These are phyloP conservation scores for Botryotinia globosa DNA, from an alignment of 2,329 filamentous ascomycete genomes.

Conservation along the genomic window DNA sequence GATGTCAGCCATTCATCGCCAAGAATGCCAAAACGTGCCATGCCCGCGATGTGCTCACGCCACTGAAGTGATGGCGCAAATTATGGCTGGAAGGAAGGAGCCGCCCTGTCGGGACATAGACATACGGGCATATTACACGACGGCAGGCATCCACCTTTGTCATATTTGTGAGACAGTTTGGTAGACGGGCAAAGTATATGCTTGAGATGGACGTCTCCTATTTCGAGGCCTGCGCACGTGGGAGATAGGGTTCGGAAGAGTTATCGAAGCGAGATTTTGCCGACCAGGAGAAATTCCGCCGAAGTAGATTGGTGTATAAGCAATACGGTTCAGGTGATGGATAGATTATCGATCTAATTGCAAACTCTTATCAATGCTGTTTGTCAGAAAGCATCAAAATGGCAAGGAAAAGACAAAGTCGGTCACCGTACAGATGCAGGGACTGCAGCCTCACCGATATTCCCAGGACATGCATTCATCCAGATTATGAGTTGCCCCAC, in stretches of 20 bases:
- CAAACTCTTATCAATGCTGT: background rate
- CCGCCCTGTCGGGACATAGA: conserved; percentile 1
- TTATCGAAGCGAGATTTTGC: background rate
- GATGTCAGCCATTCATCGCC: conserved; percentile 20
- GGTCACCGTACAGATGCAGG: background rate
- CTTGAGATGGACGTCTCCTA: background rate
- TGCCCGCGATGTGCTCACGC: background rate
- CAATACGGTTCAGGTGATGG: background rate
- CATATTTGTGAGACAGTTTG: background rate
- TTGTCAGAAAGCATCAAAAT: background rate
- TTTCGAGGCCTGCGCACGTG: background rate
- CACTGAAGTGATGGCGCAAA: conserved; percentile 1
- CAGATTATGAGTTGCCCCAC: background rate
- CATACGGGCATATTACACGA: background rate
- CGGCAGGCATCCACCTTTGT: background rate
- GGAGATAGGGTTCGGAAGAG: background rate
- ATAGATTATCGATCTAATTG: background rate
- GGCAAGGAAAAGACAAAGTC: background rate
- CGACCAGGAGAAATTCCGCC: no score
- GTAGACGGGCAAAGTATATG: background rate
- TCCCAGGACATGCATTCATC: background rate
- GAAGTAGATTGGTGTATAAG: background rate
- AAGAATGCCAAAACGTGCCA: conserved; percentile 22
- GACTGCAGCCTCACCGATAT: conserved; percentile 7
- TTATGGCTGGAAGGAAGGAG: background rate